These are phyloP conservation scores for Phytophthora sp. DNA, from an alignment of 352 stramenopile genomes.

Conservation along the genomic window DNA sequence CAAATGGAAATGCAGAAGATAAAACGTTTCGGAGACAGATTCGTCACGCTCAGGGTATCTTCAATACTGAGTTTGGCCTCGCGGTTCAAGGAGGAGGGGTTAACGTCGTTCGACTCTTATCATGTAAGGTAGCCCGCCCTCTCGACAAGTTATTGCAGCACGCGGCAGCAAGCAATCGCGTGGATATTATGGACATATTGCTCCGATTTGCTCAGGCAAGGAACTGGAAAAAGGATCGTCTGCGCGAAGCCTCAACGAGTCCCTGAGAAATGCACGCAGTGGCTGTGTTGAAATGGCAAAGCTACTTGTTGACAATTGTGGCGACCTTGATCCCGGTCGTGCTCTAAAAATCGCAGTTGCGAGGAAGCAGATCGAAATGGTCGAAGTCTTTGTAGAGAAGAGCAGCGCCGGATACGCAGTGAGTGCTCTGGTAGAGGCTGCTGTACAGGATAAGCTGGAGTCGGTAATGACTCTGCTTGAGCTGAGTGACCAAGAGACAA, in stretches of 20 bases:
- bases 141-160: background rate
- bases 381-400: background rate
- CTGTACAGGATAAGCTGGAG: background rate
- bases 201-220: background rate
- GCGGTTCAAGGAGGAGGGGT: background rate
- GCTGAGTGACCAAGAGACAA: background rate
- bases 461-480: background rate
- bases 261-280: background rate
- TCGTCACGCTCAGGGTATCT: background rate
- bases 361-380: background rate
- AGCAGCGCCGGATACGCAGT: background rate
- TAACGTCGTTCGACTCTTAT: background rate
- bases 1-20: background rate
- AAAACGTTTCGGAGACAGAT: background rate
- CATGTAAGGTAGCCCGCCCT: background rate
- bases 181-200: background rate
- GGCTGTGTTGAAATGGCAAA: background rate
- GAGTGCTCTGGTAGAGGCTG: background rate
- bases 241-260: background rate
- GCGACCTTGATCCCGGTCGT: background rate
- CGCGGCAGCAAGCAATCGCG: background rate
- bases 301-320: background rate
- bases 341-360: background rate
- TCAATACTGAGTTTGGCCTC: background rate
- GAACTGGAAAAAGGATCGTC: background rate